Evolutionary conservation across 2,329 filamentous ascomycete genomes (phyloP).

Genomic region (Fusarium sp.): DNA sequence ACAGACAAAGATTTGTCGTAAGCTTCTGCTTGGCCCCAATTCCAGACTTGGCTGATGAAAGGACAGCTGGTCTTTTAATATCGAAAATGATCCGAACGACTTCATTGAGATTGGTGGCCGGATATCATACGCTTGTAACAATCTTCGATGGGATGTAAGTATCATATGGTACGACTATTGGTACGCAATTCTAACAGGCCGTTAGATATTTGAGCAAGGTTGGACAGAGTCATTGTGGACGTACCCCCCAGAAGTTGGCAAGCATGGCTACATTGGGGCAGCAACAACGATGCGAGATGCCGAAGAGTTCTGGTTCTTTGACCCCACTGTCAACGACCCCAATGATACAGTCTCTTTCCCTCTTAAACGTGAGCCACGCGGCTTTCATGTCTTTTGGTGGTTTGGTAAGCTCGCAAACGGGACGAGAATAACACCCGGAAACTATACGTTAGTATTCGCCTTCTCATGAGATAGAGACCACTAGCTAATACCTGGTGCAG

Average conservation of each 20-base stretch:
- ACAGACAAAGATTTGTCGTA: slow-evolving; percentile 46
- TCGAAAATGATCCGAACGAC: slow-evolving; percentile 46
- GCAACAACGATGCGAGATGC: slow-evolving; percentile 57
- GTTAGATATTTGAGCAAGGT: slow-evolving; percentile 55
- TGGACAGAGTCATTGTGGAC: slow-evolving; percentile 59
- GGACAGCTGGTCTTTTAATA: slow-evolving; percentile 54
- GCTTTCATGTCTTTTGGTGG: slow-evolving; percentile 57
- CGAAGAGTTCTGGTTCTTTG: slow-evolving; percentile 52
- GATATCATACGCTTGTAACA: slow-evolving; percentile 52
- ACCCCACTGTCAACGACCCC: slow-evolving; percentile 54
- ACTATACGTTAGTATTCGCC: slow-evolving; percentile 55
- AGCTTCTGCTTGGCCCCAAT: neutral
- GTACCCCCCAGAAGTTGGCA: slow-evolving; percentile 57
- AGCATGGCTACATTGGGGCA: slow-evolving; percentile 59
- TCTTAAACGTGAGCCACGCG: slow-evolving; percentile 52
- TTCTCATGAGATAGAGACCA: neutral
- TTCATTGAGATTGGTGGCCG: slow-evolving; percentile 50
- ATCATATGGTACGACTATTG: neutral
- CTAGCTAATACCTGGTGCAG: slow-evolving; percentile 46
- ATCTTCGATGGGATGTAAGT: slow-evolving; percentile 56
- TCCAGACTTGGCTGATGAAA: slow-evolving; percentile 4
- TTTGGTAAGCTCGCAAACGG: slow-evolving; percentile 60
- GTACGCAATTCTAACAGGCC: neutral
- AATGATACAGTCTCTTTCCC: slow-evolving; percentile 58
- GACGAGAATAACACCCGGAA: slow-evolving; percentile 56